These are phyloP conservation scores for Fusarium secorum DNA, from an alignment of 2,329 filamentous ascomycete genomes.

Conservation along the genomic window DNA sequence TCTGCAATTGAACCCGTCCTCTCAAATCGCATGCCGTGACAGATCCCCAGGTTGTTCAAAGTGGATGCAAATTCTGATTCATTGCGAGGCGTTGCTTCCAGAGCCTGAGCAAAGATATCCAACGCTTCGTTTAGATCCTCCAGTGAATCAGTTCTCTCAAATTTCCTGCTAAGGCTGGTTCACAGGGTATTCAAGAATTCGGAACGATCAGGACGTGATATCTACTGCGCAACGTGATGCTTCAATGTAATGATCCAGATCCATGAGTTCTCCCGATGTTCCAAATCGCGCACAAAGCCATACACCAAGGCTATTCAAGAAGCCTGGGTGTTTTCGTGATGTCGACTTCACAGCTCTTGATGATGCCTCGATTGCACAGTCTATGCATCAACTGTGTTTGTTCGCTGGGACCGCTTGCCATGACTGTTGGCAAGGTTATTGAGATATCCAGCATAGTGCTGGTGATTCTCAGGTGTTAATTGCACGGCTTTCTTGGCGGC, in stretches of 20 bases:
- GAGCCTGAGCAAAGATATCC: accelerated
- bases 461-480: background rate
- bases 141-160: background rate
- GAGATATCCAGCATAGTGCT: background rate
- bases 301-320: background rate
- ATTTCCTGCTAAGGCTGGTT: background rate
- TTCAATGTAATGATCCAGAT: background rate
- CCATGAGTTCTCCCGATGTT: background rate
- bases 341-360: background rate
- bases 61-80: accelerated
- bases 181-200: background rate
- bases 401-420: background rate
- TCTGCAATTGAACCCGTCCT: background rate
- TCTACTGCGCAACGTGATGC: background rate
- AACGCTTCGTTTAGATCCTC: background rate
- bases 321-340: background rate
- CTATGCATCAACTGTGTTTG: background rate
- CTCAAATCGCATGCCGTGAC: background rate
- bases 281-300: background rate
- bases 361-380: background rate
- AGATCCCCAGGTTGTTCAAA: background rate
- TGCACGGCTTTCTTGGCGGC: background rate
- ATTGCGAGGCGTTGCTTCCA: background rate
- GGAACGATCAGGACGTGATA: accelerated
- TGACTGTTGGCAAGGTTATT: background rate